Base-by-base conservation (phyloP, 2,329 filamentous ascomycete species). In the Hysterium pulicare region DNA sequence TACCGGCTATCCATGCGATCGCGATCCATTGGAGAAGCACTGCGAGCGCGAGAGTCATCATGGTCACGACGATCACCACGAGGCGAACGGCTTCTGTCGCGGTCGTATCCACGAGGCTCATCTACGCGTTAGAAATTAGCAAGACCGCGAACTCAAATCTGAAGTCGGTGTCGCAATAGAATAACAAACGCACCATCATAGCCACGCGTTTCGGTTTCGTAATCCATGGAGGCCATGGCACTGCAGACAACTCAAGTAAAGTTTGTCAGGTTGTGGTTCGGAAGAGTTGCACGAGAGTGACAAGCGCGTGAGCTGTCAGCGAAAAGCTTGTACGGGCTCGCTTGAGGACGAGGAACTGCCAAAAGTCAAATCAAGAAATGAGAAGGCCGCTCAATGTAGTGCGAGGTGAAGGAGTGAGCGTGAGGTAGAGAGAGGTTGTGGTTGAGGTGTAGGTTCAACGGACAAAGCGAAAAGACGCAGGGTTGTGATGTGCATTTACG, bases 21-120 rank as follows among this genome's bases (percentile, higher is more conserved):
- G 57, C 81, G 80, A 50, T 74, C 79, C 55, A 78, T 80, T 46
- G 81, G 78, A 44, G 82, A 84, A 53, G 81, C 78, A 63, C 81
- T 84, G 59, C 82, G 81, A 54, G 77, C 75, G 54, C 81, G 75
- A 50, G 76, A 73, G 57, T 79, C 77, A 55, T 77, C 78, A 40
- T 70, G 61, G 40, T 61, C 65, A 50, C 66, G 67, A 57, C 71
- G 71, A 53, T 75, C 71, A 44, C 62, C 66, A 60, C 78, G 78
- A 57, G 82, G 82, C 52, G 82, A 85, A 55, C 81, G 78, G 64
- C 79, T 83, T 63, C 82, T 78, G 53, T 84, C 81, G 61, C 82
- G 81, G 49, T 80, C 76, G 65, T 83, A 83, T 56, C 68, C 68
- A 59, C 79, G 78, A 64, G 75, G 73, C 59, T 84, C 81, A 57